A percentile compares a stretch with the other conserved stretches of the same genome.
Evolutionary conservation across 2,329 filamentous ascomycete genomes (phyloP).

Genomic region (Penicillium sp.): DNA sequence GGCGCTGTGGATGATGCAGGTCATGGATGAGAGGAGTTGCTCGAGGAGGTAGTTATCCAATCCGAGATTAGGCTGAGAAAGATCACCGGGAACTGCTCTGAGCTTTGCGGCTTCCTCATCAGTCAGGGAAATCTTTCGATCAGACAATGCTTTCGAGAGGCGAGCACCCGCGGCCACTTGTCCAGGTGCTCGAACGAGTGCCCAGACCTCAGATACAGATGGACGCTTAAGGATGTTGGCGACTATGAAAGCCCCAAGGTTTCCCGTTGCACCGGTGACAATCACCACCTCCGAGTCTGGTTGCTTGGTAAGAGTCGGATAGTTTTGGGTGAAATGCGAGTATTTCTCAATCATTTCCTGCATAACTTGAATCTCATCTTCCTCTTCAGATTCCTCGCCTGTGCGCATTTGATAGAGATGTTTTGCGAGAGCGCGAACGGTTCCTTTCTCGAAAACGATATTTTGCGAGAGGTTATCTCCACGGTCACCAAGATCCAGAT

Average conservation of each 20-base stretch:
- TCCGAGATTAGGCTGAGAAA: constrained; percentile 52
- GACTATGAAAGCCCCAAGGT: constrained; percentile 61
- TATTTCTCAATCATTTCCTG: constrained; percentile 49
- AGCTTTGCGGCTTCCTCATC: constrained; percentile 38
- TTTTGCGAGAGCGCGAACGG: constrained; percentile 46
- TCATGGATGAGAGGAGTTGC: constrained; percentile 44
- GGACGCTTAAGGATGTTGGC: constrained; percentile 40
- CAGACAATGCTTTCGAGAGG: constrained; percentile 44
- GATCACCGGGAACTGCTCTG: constrained; percentile 47
- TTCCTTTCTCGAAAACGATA: constrained; percentile 59
- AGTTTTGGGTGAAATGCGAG: constrained; percentile 31
- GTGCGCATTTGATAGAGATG: constrained; percentile 47
- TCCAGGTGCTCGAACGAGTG: constrained; percentile 51
- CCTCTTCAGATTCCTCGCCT: constrained; percentile 33
- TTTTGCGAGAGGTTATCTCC: constrained; percentile 52
- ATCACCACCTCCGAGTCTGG: constrained; percentile 33
- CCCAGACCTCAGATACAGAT: constrained; percentile 50
- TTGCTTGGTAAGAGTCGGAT: constrained; percentile 27
- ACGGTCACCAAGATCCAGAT: constrained; percentile 48
- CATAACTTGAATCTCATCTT: constrained; percentile 49
- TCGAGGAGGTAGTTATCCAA: constrained; percentile 44
- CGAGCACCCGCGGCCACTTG: constrained; percentile 43
- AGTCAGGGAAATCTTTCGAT: constrained; percentile 32
- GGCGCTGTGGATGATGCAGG: constrained; percentile 60
- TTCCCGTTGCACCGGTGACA: constrained; percentile 65